Conservation (phyloP, 202 grass and related monocot genomes). For the Schoenoplectus triqueter region DNA sequence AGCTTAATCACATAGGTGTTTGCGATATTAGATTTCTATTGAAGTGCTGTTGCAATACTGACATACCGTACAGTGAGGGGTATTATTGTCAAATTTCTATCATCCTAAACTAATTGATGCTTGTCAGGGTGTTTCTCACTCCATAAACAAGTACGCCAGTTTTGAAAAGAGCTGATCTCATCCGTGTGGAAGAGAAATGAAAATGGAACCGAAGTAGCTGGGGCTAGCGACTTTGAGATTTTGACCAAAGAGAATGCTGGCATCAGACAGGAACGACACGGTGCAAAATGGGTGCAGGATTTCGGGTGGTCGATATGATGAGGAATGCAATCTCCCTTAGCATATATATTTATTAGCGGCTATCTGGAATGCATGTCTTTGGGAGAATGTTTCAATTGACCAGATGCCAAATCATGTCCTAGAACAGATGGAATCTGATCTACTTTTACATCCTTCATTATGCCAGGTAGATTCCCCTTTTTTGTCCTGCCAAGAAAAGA, state of each 20-base stretch:
- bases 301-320: conserved; percentile 56
- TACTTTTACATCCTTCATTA: conserved; percentile 44
- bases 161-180: background rate
- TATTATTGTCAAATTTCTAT: background rate
- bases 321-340: conserved; percentile 66
- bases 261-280: conserved; percentile 57
- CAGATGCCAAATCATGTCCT: conserved; percentile 45
- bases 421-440: conserved; percentile 50
- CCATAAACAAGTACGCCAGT: background rate
- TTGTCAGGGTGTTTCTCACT: background rate
- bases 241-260: conserved; percentile 49
- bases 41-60: too few relatives aligned
- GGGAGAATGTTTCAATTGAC: conserved; percentile 53
- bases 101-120: background rate
- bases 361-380: conserved; percentile 47
- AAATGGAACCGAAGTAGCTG: conserved; percentile 34
- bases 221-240: conserved; percentile 27
- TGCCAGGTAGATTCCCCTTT: conserved; percentile 55
- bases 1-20: background rate
- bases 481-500: conserved; percentile 40
- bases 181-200: conserved; percentile 45
- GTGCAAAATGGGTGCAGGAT: conserved; percentile 67
- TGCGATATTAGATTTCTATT: too few relatives aligned
- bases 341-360: conserved; percentile 73
- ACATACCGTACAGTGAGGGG: too few relatives aligned